Evolutionary conservation across 495 filamentous ascomycete genomes (phyloP), one percentile per base, ranked within the genome.

Genomic region (Penicillium arizonense): DNA sequence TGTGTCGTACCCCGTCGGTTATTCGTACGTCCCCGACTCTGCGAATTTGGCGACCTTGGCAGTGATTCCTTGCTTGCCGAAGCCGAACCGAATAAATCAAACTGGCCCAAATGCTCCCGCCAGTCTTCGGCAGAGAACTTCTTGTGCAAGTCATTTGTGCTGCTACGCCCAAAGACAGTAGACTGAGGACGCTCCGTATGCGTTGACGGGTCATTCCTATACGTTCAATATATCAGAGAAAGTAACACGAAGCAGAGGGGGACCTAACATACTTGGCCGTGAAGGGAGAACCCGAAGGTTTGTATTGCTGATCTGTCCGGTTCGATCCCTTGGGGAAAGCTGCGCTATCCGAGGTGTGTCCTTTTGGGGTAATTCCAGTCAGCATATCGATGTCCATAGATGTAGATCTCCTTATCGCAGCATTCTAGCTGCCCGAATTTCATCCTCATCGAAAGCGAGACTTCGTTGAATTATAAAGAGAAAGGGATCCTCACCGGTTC

Each of bases 111-210:
- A 51, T 76, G 82, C 20, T 76, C 79, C 35, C 74, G 67, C 82
- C 82, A 87, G 30, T 83, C 78, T 21, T 75, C 71, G 0, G 84
- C 77, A 10, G 80, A 82, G 61, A 88, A 89, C 42, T 79, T 84
- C 28, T 86, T 90, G 59, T 89, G 89, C 67, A 96, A 86, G 55
- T 85, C 84, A 58, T 90, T 88, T 30, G 84, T 76, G 62, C 85
- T 91, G 42, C 76, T 79, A 45, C 80, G 82, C 24, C 61, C 70
- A 24, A 63, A 69, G 16, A 55, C 44, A 10, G 59, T 42, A 45
- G 59, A 56, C 18, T 56, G 37, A 21, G 55, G 45, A 1, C 37
- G 35, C 7, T 44, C 11, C 24, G 38, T 30, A 34, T 39, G 43
- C n/a, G 36, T 37, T 11, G 44, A n/a, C 13, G 43, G 33, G 12